Evolutionary conservation across 179 eudicot genomes (phyloP).

Genomic region (Dionaea muscipula): DNA sequence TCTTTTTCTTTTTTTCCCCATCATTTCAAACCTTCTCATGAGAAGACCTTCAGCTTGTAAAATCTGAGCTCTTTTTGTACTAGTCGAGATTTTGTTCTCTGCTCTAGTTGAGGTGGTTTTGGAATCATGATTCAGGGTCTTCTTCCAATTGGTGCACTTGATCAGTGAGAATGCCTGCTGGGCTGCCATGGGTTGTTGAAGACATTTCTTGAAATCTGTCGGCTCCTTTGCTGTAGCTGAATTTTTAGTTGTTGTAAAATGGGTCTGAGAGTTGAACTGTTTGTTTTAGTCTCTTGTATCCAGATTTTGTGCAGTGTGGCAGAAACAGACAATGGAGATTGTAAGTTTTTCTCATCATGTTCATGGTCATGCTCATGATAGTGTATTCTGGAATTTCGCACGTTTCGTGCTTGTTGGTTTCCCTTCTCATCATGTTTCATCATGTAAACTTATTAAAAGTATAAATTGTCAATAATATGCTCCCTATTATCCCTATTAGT

Average conservation of each 20-base stretch:
- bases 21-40: no score
- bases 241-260: conserved; percentile 1
- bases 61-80: no score
- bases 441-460: no score
- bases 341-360: conserved; percentile 3
- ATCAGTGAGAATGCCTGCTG: no score
- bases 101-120: no score
- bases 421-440: neutral
- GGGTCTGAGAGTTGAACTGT: neutral
- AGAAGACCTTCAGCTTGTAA: no score
- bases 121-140: no score
- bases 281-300: conserved; percentile 5
- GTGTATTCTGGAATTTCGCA: neutral
- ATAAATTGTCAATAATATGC: no score
- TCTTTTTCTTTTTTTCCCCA: no score
- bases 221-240: neutral
- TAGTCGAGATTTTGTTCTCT: no score
- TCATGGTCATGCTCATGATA: neutral
- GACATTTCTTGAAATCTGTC: neutral
- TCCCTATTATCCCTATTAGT: no score
- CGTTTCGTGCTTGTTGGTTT: neutral
- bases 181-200: neutral
- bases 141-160: no score
- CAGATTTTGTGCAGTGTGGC: conserved; percentile 6
- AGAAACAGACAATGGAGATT: conserved; percentile 1